Evolutionary conservation across 352 stramenopile genomes (phyloP).

Genomic region (Phytophthora boehmeriae): DNA sequence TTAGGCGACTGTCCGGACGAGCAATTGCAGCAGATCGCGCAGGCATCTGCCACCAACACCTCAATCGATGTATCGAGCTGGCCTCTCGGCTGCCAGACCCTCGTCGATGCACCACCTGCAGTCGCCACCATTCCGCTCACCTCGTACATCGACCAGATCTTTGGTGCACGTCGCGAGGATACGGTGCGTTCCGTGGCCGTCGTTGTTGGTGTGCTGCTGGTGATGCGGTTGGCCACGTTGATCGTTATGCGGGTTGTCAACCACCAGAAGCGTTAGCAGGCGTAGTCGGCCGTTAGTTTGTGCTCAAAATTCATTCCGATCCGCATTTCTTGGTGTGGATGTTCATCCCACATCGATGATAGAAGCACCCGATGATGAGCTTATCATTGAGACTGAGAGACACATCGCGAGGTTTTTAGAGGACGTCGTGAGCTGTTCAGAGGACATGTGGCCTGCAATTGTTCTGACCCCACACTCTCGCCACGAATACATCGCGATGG

Average conservation of each 20-base stretch:
- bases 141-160: constrained; percentile 63
- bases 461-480: constrained; percentile 25
- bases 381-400: too few relatives aligned
- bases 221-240: constrained; percentile 58
- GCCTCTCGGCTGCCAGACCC: constrained; percentile 58
- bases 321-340: too few relatives aligned
- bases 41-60: constrained; percentile 27
- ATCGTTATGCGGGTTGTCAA: constrained; percentile 63
- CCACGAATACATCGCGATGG: too few relatives aligned
- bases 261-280: constrained; percentile 57
- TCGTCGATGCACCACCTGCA: constrained; percentile 50
- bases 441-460: neutral
- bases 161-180: constrained; percentile 58
- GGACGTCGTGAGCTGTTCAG: neutral
- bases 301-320: too few relatives aligned
- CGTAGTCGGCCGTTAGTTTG: too few relatives aligned
- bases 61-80: constrained; percentile 35
- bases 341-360: too few relatives aligned
- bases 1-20: constrained; percentile 47
- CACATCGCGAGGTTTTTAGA: too few relatives aligned
- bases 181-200: constrained; percentile 49
- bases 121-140: constrained; percentile 53
- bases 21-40: constrained; percentile 36
- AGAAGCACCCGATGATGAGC: too few relatives aligned
- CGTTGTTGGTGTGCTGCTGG: constrained; percentile 49